Conservation (phyloP, 306 rosid species). For the Malus sylvestris region DNA sequence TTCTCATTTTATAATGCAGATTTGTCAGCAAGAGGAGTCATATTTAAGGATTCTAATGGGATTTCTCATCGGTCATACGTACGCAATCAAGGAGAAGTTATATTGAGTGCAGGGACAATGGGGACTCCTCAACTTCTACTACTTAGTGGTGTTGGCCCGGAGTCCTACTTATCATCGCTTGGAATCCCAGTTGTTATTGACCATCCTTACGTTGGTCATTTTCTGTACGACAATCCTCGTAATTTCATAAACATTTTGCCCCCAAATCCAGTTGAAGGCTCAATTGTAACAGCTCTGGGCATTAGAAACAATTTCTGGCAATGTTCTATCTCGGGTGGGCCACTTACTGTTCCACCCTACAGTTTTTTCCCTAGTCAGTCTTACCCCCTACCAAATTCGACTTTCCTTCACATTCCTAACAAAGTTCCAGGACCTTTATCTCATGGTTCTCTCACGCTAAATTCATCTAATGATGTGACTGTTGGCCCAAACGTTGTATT, state of each 20-base stretch:
- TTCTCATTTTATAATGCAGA: background rate
- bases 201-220: slow-evolving; percentile 14
- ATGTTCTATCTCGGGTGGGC: background rate
- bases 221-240: slow-evolving; percentile 25
- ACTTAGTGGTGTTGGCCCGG: slow-evolving; percentile 15
- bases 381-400: background rate
- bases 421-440: background rate
- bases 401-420: background rate
- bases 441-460: background rate
- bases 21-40: background rate
- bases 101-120: slow-evolving; percentile 21
- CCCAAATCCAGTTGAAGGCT: background rate
- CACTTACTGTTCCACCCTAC: background rate
- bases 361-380: background rate
- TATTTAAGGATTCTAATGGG: slow-evolving; percentile 5
- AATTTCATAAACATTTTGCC: background rate
- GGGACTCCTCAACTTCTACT: slow-evolving; percentile 32
- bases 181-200: slow-evolving; percentile 3
- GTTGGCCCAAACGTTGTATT: background rate
- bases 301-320: background rate
- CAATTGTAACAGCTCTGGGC: background rate
- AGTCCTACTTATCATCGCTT: slow-evolving; percentile 12
- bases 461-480: background rate
- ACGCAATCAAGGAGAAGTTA: slow-evolving; percentile 16
- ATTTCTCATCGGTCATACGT: slow-evolving; percentile 7